A percentile compares a stretch with the other conserved stretches of the same genome.
Evolutionary conservation across 192 early-diverging fungal species (phyloP).

Genomic region (Entomortierella lignicola): DNA sequence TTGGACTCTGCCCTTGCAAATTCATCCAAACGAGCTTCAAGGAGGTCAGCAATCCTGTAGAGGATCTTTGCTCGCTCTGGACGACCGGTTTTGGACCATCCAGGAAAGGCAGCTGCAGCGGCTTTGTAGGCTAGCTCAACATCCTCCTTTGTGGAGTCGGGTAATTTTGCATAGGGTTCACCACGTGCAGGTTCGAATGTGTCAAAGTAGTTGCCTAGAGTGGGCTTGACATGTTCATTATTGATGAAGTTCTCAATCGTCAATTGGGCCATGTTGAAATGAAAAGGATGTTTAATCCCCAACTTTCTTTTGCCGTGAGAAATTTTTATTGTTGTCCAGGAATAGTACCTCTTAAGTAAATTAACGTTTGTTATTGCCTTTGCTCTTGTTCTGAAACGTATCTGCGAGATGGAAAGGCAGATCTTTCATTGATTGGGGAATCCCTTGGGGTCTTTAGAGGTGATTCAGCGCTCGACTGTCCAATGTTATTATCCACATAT

Average conservation of each 20-base stretch:
- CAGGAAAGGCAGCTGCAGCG: conserved; percentile 68
- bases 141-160: conserved; percentile 66
- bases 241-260: conserved; percentile 70
- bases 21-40: conserved; percentile 64
- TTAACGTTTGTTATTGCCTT: background rate
- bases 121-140: conserved; percentile 70
- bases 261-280: conserved; percentile 11
- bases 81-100: conserved; percentile 68
- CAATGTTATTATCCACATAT: background rate
- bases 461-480: background rate
- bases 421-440: background rate
- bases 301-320: no score
- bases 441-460: background rate
- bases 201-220: conserved; percentile 61
- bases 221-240: conserved; percentile 61
- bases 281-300: no score
- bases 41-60: conserved; percentile 63
- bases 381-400: no score
- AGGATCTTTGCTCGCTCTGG: conserved; percentile 63
- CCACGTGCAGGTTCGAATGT: conserved; percentile 69
- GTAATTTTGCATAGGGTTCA: conserved; percentile 58
- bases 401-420: no score
- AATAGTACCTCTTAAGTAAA: background rate
- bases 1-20: conserved; percentile 72
- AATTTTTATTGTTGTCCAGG: background rate